Evolutionary conservation across 2,329 filamentous ascomycete genomes (phyloP), one percentile per base, ranked within the genome.

Genomic region (Botrytis deweyae): DNA sequence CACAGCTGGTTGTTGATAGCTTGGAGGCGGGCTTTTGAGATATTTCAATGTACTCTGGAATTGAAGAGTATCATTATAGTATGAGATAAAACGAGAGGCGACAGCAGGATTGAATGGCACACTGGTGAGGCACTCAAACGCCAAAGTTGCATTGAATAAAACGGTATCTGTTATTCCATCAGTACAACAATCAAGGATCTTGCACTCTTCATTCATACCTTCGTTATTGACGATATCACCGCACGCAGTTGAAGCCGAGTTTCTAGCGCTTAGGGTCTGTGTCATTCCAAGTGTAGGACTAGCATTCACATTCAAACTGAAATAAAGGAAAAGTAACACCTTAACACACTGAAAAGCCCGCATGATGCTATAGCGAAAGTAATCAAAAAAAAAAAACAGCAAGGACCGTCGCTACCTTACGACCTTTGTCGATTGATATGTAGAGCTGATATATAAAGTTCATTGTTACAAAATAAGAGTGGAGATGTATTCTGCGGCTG

Each of bases 1-100:
- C 12, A 85, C 82, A 1, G 82, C 77, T 0, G 86, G 84, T 70
- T 87, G 83, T 64, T 82, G 81, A 78, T 89, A 89, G 8, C 82
- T 83, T 29, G 82, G 70, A 0, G 88, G 88, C 1, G 88, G 88
- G 64, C 85, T 80, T 73, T 86, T 86, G 40, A 88, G 82, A 73
- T 80, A 79, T 25, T 74, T 69, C 29, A 79, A 72, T 8, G 78
- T 79, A 18, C 67, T 76, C 70, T 80, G 79, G 65, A 80, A 80
- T 66, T 80, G 74, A 4, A 87, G 68, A 0, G 84, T 85, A 25
- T 83, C 80, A 74, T 84, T 84, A 71, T 82, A 83, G 74, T 87
- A 86, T 10, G 82, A 74, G 7, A 87, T 73, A 72, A 87, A 85
- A 1, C 83, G 79, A 9, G 81, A 77, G 3, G 85, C 85, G 2